Evolutionary conservation across 805 yeast genomes (phyloP).

Genomic region (Candida dajiaensis): DNA sequence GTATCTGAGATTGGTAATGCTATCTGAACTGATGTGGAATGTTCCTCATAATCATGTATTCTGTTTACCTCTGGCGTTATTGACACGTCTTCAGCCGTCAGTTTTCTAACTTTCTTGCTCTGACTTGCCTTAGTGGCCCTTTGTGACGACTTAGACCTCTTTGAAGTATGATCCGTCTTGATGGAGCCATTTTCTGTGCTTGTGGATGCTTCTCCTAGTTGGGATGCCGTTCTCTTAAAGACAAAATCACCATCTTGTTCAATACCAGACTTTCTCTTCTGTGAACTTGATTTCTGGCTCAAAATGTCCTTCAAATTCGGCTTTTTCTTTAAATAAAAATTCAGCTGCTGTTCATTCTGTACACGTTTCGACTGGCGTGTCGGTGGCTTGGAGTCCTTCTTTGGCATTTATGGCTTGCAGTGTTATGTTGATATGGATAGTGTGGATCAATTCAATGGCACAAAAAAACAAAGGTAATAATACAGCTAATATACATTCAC

Average conservation of each 20-base stretch:
- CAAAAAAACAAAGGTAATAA: neutral
- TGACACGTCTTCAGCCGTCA: slow-evolving; percentile 17
- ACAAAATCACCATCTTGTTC: slow-evolving; percentile 19
- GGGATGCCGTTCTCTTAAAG: slow-evolving; percentile 16
- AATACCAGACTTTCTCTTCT: slow-evolving; percentile 7
- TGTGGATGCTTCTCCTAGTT: slow-evolving; percentile 1
- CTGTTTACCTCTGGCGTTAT: slow-evolving; percentile 15
- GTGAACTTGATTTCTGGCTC: slow-evolving; percentile 11
- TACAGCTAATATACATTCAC: neutral
- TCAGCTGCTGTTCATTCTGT: slow-evolving; percentile 7
- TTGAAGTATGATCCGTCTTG: neutral
- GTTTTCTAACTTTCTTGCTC: slow-evolving; percentile 3
- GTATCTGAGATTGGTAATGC: slow-evolving; percentile 32
- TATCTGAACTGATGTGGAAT: slow-evolving; percentile 21
- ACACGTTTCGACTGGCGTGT: slow-evolving; percentile 14
- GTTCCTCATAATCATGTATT: slow-evolving; percentile 15
- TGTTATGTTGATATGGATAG: neutral
- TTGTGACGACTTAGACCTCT: neutral
- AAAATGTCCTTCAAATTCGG: slow-evolving; percentile 21
- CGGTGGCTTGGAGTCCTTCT: slow-evolving; percentile 1
- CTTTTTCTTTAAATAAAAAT: slow-evolving; percentile 12
- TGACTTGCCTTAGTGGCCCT: neutral
- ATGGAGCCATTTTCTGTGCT: neutral
- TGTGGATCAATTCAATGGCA: neutral
- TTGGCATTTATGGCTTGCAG: neutral